phyloP scores from a whole-genome alignment of 140 eudicot species.

The Cichorium intybus region DNA sequence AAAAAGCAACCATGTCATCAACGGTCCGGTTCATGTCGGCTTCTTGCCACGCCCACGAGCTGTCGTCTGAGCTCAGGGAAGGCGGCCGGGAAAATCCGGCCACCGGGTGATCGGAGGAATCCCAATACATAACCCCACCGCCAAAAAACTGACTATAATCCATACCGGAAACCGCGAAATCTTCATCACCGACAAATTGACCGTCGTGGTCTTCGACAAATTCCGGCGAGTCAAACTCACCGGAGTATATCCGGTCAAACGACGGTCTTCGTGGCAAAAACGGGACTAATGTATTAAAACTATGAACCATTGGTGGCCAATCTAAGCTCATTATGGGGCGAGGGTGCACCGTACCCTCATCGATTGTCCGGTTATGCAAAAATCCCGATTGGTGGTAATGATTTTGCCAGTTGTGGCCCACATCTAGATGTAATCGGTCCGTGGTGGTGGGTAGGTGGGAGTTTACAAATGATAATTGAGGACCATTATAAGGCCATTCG shows the following conservation, averaged over 20 bases:
- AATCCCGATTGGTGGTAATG: slow-evolving; percentile 65
- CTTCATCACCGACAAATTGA: slow-evolving; percentile 87
- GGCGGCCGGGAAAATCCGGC: slow-evolving; percentile 87
- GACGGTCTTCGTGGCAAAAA: slow-evolving; percentile 52
- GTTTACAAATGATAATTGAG: slow-evolving; percentile 55
- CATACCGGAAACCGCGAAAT: slow-evolving; percentile 69
- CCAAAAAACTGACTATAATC: slow-evolving; percentile 95
- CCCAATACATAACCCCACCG: slow-evolving; percentile 98
- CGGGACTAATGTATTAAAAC: slow-evolving; percentile 40
- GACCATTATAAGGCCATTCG: slow-evolving; percentile 75
- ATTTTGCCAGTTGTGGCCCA: slow-evolving; percentile 68
- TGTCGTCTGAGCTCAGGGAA: slow-evolving; percentile 94
- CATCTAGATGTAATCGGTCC: slow-evolving; percentile 84
- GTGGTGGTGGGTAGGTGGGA: slow-evolving; percentile 74
- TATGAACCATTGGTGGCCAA: slow-evolving; percentile 71
- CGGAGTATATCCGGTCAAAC: slow-evolving; percentile 44
- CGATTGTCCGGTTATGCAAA: slow-evolving; percentile 58
- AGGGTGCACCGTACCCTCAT: slow-evolving; percentile 46
- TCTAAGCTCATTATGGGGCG: slow-evolving; percentile 63
- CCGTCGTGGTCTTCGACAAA: slow-evolving; percentile 57
- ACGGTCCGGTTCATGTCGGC: slow-evolving; percentile 88
- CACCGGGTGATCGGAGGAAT: slow-evolving; percentile 84
- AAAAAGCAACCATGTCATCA: slow-evolving; percentile 96
- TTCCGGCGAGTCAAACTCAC: slow-evolving; percentile 56
- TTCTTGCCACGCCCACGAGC: slow-evolving; percentile 98